Evolutionary conservation across 495 filamentous ascomycete species (phyloP), one percentile per base, ranked within the genome.

Genomic region (Glarea lozoyensis): DNA sequence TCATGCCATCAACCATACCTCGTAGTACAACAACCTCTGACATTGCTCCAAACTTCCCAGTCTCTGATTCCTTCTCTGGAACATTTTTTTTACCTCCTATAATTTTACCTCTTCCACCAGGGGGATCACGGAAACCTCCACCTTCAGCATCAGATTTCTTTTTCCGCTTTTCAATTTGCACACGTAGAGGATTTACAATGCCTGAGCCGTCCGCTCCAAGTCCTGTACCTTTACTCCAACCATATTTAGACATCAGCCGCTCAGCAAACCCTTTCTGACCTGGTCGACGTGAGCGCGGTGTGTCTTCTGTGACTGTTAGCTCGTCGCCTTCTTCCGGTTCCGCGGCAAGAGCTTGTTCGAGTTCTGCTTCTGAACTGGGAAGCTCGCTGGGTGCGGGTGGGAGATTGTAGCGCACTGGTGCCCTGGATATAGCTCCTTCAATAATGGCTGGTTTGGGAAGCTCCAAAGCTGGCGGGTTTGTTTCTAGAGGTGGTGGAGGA

Each of bases 211-310:
- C 73, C 1, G 86, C 86, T 46, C 92, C 92, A 10, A 98, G 73
- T 2, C 92, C 92, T 33, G 79, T 72, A 16, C 93, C 93, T 49
- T 86, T 81, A 10, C 75, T 82, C 87, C 89, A 95, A 39, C 93
- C 93, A 59, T 92, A 88, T 53, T 95, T 96, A 21, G 79, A 73
- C 73, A 98, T 83, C 22, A 94, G 72, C 18, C 88, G 81, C 43
- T 85, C 71, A 2, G 88, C 92, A 54, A 94, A 95, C 45, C 79
- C 82, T 52, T 81, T 73, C 61, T 95, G 84, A 10, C 86, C 85
- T 0, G 89, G 86, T 10, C 81, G 79, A 41, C 69, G 70, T 15
- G 81, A 81, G 22, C 81, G 79, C 19, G 70, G 42, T 10, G 48
- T 45, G 49, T 76, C 72, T 44, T 75, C 69, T 20, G 55, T 49